Base-by-base conservation (phyloP, 306 rosid genomes). In the Vigna angularis region DNA sequence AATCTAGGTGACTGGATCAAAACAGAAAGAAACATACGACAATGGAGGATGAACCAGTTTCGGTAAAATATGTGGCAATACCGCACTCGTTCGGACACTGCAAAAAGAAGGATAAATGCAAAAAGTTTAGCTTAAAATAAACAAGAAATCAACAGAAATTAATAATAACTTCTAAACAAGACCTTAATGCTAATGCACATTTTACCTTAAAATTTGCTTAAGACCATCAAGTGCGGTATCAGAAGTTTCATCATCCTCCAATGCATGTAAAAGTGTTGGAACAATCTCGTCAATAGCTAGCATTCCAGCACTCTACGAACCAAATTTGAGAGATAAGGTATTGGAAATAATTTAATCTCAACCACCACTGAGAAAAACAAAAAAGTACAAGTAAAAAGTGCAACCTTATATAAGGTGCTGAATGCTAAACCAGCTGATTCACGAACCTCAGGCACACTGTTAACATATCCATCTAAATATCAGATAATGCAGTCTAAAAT, bases 181-280 rank as follows among this genome's bases (percentile, higher is more conserved):
- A 72, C 26, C 75, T 52, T 16, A 11, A 70, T 10, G 63, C 34
- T 63, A 50, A 47, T 2, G 42, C 58, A 72, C 7, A 71, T 51
- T 51, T 68, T 78, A 93, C 99, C 99, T 95, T 62, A 95, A 85
- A 83, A 95, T 95, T 86, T 95, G 99, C 83, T 95, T 95, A 65
- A 95, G 99, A 72, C 99, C 99, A 62, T 95, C 98, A 28, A 93
- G 99, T 26, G 99, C 99, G 79, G 96, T 95, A 62, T 93, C 97
- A 72, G 98, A 95, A 73, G 96, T 91, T 79, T 84, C 63, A 80
- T 93, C 97, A 76, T 88, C 97, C 85, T 95, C 98, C 91, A 95
- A 77, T 40, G 99, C 98, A 85, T 86, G 97, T 66, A 95, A 87
- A 83, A 95, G 98, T 34, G 96, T 95, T 7, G 99, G 99, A 85